These are phyloP conservation scores for Aphanomyces stellatus DNA, from an alignment of 352 stramenopile species.

Conservation along the genomic window DNA sequence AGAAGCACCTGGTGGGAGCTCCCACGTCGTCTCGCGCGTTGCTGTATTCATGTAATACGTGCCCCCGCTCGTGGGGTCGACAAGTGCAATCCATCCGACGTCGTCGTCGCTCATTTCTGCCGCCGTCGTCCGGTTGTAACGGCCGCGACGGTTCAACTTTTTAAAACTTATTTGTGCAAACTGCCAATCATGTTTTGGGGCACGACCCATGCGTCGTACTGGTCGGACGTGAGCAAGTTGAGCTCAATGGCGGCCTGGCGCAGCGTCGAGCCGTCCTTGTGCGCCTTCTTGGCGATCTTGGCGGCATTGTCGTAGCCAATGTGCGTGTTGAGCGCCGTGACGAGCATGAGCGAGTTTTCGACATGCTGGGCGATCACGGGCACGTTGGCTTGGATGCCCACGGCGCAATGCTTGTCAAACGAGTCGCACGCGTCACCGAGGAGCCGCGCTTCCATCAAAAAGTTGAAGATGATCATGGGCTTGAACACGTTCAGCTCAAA, in stretches of 20 bases:
- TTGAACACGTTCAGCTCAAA: conserved; percentile 60
- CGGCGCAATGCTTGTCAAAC: conserved; percentile 38
- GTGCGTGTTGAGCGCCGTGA: conserved; percentile 48
- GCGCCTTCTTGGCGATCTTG: conserved; percentile 50
- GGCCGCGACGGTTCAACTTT: too few relatives aligned
- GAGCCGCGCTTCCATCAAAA: conserved; percentile 38
- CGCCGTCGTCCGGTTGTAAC: too few relatives aligned
- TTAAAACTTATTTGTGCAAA: background rate
- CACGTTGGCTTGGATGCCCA: conserved; percentile 37
- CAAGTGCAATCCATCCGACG: too few relatives aligned
- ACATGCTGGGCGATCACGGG: conserved; percentile 36
- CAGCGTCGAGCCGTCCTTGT: conserved; percentile 43
- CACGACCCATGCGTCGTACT: conserved; percentile 34
- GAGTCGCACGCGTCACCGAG: conserved; percentile 32
- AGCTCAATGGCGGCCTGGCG: conserved; percentile 41
- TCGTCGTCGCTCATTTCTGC: too few relatives aligned
- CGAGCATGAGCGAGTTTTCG: conserved; percentile 47
- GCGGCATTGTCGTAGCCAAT: conserved; percentile 47
- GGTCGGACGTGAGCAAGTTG: conserved; percentile 32
- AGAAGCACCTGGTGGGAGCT: too few relatives aligned
- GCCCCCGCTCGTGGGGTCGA: too few relatives aligned
- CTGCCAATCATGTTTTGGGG: background rate
- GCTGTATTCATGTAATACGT: too few relatives aligned
- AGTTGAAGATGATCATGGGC: conserved; percentile 42
- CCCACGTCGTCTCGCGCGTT: too few relatives aligned